These are phyloP conservation scores for Botryotinia narcissicola DNA, from an alignment of 2,329 filamentous ascomycete genomes.

Conservation along the genomic window DNA sequence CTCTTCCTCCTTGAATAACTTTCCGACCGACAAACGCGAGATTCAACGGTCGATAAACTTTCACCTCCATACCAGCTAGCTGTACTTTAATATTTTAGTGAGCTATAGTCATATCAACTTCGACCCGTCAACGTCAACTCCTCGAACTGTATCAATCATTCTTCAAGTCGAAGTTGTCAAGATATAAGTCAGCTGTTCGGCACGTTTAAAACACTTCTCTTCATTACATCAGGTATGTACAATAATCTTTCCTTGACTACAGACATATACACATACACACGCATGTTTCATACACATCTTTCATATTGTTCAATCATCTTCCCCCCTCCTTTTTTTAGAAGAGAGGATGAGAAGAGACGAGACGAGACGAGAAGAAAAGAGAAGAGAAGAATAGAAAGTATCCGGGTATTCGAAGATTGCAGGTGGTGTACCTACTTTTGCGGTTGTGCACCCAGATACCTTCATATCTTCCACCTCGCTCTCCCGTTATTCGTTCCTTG, in stretches of 20 bases:
- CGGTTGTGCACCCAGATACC: background rate
- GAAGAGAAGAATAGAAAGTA: background rate
- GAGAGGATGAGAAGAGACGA: background rate
- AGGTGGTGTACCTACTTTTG: background rate
- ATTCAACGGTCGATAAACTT: background rate
- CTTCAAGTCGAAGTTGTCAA: too few relatives aligned
- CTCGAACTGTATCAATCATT: background rate
- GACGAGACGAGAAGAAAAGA: background rate
- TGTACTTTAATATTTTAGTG: background rate
- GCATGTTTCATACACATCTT: background rate
- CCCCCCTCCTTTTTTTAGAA: background rate
- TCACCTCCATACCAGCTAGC: background rate
- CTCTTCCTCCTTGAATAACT: background rate
- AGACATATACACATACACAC: background rate
- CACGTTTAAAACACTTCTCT: background rate
- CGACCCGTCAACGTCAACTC: background rate
- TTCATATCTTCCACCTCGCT: background rate
- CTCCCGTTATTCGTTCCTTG: background rate
- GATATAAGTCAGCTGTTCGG: background rate
- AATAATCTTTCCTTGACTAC: background rate
- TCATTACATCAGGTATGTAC: background rate
- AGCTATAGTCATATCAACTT: background rate
- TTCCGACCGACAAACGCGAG: background rate
- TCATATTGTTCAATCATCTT: background rate
- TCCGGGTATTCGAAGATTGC: background rate